phyloP scores from a whole-genome alignment of 352 stramenopile genomes.

The Phytophthora colocasiae region DNA sequence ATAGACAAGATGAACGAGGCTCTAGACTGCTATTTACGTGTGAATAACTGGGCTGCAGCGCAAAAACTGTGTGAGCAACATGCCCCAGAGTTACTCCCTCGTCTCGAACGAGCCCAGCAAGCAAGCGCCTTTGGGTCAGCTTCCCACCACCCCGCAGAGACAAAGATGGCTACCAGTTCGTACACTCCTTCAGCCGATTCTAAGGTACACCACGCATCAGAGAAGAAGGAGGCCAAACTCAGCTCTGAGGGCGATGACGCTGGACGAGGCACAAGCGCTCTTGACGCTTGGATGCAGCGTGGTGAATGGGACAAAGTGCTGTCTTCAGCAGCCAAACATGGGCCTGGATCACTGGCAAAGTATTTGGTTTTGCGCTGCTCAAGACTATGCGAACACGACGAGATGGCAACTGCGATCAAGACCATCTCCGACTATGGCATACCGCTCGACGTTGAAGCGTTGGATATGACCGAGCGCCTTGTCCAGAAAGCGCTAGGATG shows the following conservation, averaged over 20 bases:
- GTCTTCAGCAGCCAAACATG: constrained; percentile 83
- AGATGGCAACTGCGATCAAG: constrained; percentile 80
- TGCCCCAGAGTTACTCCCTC: constrained; percentile 78
- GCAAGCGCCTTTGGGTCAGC: constrained; percentile 75
- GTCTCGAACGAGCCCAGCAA: constrained; percentile 84
- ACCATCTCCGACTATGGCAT: constrained; percentile 82
- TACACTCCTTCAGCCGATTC: constrained; percentile 68
- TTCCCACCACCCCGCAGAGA: constrained; percentile 55
- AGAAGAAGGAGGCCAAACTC: constrained; percentile 68
- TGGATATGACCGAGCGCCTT: constrained; percentile 67
- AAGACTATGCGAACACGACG: constrained; percentile 76
- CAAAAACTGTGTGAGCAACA: constrained; percentile 86
- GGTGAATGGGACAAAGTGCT: constrained; percentile 95
- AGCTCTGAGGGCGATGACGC: constrained; percentile 50
- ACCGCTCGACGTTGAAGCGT: constrained; percentile 59
- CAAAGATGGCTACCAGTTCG: constrained; percentile 45
- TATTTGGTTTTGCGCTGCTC: constrained; percentile 86
- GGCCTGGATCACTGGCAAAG: constrained; percentile 77
- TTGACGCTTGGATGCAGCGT: constrained; percentile 93
- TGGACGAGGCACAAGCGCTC: constrained; percentile 57
- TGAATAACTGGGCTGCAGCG: constrained; percentile 77
- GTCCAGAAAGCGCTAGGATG: constrained; percentile 64
- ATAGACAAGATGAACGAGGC: constrained; percentile 94
- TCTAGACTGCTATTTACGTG: constrained; percentile 84
- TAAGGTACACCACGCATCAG: constrained; percentile 48